phyloP scores from a whole-genome alignment of 1,139 yeast genomes.

The Saccharomyces pastorianus region DNA sequence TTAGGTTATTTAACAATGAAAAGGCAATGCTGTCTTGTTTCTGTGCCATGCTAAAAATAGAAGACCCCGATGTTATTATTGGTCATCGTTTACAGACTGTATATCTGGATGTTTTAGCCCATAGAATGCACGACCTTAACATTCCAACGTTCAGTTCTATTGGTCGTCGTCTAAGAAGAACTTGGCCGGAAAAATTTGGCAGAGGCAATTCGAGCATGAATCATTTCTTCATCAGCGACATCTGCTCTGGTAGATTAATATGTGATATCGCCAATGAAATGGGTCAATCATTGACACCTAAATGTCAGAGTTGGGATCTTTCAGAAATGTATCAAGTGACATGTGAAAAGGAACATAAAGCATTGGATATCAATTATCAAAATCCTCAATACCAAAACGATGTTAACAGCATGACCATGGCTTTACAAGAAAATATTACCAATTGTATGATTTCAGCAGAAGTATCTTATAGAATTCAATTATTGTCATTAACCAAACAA shows the following conservation, averaged over 20 bases:
- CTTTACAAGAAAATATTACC: conserved; percentile 58
- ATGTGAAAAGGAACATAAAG: conserved; percentile 50
- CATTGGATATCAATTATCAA: conserved; percentile 68
- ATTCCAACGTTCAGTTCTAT: conserved; percentile 72
- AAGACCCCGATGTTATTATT: conserved; percentile 84
- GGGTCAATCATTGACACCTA: conserved; percentile 86
- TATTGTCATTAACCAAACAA: conserved; percentile 81
- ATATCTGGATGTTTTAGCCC: conserved; percentile 71
- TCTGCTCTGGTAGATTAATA: conserved; percentile 76
- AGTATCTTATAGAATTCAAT: conserved; percentile 74
- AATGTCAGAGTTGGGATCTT: conserved; percentile 95
- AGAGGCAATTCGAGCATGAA: conserved; percentile 40
- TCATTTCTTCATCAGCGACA: conserved; percentile 49
- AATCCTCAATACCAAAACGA: conserved; percentile 61
- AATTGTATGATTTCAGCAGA: conserved; percentile 70
- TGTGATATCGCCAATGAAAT: conserved; percentile 92
- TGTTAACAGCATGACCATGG: conserved; percentile 57
- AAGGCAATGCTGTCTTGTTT: conserved; percentile 64
- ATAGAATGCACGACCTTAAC: conserved; percentile 67
- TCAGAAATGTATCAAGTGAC: conserved; percentile 82
- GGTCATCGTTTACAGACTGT: conserved; percentile 83
- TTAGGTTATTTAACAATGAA: conserved; percentile 64
- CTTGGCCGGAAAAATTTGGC: conserved; percentile 71
- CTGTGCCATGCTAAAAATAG: conserved; percentile 57
- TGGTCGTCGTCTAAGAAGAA: conserved; percentile 69